A percentile compares a stretch with the other conserved stretches of the same genome.
Conservation (phyloP, 208 protist genomes). For the Trichomonas gallinae region DNA sequence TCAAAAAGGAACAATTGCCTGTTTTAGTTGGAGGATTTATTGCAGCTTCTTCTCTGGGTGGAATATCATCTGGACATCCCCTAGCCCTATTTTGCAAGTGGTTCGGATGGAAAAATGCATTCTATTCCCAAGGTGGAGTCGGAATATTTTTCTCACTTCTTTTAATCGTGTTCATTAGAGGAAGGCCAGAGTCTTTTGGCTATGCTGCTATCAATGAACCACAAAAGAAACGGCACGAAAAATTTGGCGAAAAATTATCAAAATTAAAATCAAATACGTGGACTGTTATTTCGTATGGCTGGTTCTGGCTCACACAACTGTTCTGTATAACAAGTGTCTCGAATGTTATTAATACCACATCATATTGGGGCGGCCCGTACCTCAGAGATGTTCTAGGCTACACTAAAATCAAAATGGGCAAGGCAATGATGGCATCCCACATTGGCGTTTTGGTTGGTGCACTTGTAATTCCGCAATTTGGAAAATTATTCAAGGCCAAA, state of each 20-base stretch:
- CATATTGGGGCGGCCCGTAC: background rate
- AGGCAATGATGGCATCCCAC: background rate
- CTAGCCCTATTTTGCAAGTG: background rate
- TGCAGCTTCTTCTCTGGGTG: background rate
- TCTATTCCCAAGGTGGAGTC: background rate
- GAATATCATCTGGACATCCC: background rate
- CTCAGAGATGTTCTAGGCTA: background rate
- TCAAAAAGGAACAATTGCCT: background rate
- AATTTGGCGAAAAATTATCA: background rate
- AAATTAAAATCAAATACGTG: background rate
- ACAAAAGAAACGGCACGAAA: background rate
- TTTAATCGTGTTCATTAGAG: background rate
- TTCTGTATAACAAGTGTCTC: background rate
- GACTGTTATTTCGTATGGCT: background rate
- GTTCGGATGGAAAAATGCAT: background rate
- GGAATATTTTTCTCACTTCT: background rate
- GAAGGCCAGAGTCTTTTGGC: background rate
- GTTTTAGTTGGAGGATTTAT: background rate
- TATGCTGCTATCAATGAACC: background rate
- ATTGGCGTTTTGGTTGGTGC: background rate
- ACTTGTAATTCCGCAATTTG: background rate
- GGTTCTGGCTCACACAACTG: background rate
- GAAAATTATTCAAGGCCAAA: background rate
- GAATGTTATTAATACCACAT: background rate
- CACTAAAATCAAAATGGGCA: background rate